Evolutionary conservation across 1,139 yeast genomes (phyloP), one percentile per base, ranked within the genome.

Genomic region (Taphrina confusa): DNA sequence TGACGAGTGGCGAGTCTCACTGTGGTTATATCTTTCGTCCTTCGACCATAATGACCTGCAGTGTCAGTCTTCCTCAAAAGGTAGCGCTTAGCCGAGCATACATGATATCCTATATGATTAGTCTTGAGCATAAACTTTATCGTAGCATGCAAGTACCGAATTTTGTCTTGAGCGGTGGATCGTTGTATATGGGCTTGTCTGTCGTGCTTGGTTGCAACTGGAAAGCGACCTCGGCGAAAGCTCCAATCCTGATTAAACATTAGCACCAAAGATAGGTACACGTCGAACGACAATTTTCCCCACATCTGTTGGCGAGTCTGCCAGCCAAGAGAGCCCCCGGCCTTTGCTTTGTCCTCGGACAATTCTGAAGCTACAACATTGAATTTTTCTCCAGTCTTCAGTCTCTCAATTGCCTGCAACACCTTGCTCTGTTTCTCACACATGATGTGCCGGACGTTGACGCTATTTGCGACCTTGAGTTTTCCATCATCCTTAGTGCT

Each of bases 321-420:
- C 66, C 66, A 65, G 8, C 66, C 66, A 9, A 65, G 33, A 20
- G 47, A 39, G 8, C 66, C 66, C 11, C 66, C 66, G 9, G 56
- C 59, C 25, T 65, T 64, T 4, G 66, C 67, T 52, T 65, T 65
- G 55, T 65, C 67, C 44, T 65, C 66, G 20, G 64, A 58, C 42
- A 56, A 63, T 36, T 65, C 66, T 2, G 61, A 50, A 4, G 67
- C 67, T 8, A 65, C 59, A 4, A 62, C 65, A 37, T 65, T 65
- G 50, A 65, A 65, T 31, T 61, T 63, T 31, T 37, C 64, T 2
- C 67, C 67, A 14, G 51, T 60, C 25, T 57, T 54, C 9, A 65
- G 54, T 28, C 55, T 57, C 39, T 64, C 64, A 9, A 65, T 60
- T 9, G 67, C 67, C 52, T 62, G 64, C 57, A 61, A 57, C n/a